A percentile compares a stretch with the other conserved stretches of the same genome.
Evolutionary conservation across 495 filamentous ascomycete species (phyloP).

Genomic region (Aspergillus conjunctus): DNA sequence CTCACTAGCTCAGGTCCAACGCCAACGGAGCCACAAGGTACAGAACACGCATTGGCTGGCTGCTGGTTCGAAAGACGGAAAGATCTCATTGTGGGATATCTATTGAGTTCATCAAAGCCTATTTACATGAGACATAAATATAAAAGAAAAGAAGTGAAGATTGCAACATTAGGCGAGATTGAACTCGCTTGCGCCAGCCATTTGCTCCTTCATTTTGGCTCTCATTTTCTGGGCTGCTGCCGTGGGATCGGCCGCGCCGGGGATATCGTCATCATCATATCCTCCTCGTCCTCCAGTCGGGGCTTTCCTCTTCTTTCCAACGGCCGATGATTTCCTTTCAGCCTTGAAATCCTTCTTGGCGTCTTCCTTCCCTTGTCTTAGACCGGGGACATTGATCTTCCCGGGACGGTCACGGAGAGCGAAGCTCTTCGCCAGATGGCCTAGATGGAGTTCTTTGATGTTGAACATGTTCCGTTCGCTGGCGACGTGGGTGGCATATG

Average conservation of each 20-base stretch:
- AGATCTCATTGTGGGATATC: constrained; percentile 94
- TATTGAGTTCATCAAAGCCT: constrained; percentile 58
- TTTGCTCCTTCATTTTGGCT: constrained; percentile 76
- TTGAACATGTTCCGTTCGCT: constrained; percentile 83
- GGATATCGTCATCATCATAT: constrained; percentile 44
- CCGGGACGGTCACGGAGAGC: constrained; percentile 85
- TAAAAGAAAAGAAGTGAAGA: constrained; percentile 6
- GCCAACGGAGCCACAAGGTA: constrained; percentile 64
- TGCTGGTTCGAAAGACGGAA: constrained; percentile 92
- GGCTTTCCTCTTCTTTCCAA: constrained; percentile 43
- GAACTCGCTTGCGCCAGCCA: constrained; percentile 78
- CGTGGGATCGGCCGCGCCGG: constrained; percentile 48
- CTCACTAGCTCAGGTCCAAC: constrained; percentile 56
- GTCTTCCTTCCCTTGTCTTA: constrained; percentile 48
- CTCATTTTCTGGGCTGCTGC: constrained; percentile 75
- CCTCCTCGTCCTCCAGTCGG: constrained; percentile 21
- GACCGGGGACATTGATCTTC: constrained; percentile 74
- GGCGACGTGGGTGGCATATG: constrained; percentile 90
- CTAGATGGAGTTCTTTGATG: constrained; percentile 84
- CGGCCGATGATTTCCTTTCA: constrained; percentile 33
- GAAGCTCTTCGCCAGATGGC: constrained; percentile 92
- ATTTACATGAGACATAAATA: constrained; percentile 24
- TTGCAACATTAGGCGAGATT: constrained; percentile 68
- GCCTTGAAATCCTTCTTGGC: constrained; percentile 53
- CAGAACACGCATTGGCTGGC: constrained; percentile 83